These are phyloP conservation scores for Epicoccum nigrum DNA, from an alignment of 2,329 filamentous ascomycete species.

Conservation along the genomic window DNA sequence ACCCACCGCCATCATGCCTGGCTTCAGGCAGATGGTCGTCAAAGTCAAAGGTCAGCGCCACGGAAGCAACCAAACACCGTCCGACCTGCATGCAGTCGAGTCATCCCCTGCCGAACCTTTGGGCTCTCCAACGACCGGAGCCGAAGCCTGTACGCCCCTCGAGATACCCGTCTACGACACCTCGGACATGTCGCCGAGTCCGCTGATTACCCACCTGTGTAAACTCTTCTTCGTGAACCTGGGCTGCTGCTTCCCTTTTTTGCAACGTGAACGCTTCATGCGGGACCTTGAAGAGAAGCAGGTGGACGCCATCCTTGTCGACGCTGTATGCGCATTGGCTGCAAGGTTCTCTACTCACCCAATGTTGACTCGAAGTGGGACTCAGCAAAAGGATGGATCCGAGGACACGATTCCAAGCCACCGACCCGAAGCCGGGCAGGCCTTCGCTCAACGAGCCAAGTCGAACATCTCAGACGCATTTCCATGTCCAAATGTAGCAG, in stretches of 20 bases:
- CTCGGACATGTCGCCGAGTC: slow-evolving; percentile 72
- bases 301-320: slow-evolving; percentile 82
- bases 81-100: slow-evolving; percentile 48
- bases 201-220: slow-evolving; percentile 76
- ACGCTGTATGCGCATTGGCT: slow-evolving; percentile 81
- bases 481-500: slow-evolving; percentile 79
- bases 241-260: slow-evolving; percentile 84
- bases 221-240: slow-evolving; percentile 82
- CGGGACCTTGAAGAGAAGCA: slow-evolving; percentile 79
- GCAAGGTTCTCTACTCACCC: slow-evolving; percentile 76
- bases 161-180: slow-evolving; percentile 76
- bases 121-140: slow-evolving; percentile 34
- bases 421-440: slow-evolving; percentile 72
- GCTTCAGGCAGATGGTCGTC: slow-evolving; percentile 91
- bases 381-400: slow-evolving; percentile 49
- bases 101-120: slow-evolving; percentile 44
- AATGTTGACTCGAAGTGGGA: slow-evolving; percentile 56
- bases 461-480: slow-evolving; percentile 83
- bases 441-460: slow-evolving; percentile 82
- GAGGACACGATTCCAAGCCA: slow-evolving; percentile 32
- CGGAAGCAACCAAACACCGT: slow-evolving; percentile 64
- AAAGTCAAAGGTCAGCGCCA: slow-evolving; percentile 71
- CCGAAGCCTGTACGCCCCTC: slow-evolving; percentile 52
- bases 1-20: slow-evolving; percentile 87
- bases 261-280: slow-evolving; percentile 74